These are phyloP conservation scores for Penicillium cosmopolitanum DNA, from an alignment of 495 filamentous ascomycete genomes.

Conservation along the genomic window DNA sequence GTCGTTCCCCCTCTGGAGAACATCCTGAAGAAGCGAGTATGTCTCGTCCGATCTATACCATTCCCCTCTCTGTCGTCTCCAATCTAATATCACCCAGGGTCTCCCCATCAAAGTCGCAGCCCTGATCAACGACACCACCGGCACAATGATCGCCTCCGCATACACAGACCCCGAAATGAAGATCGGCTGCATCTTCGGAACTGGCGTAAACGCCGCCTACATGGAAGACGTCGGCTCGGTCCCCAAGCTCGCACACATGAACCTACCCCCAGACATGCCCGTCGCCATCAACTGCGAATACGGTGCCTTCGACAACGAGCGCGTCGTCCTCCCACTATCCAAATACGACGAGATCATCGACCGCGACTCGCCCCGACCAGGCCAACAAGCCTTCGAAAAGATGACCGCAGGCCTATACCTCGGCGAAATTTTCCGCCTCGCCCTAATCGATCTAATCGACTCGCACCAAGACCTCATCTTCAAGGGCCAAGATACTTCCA, in stretches of 20 bases:
- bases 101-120: conserved; percentile 93
- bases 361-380: conserved; percentile 89
- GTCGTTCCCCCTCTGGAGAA: conserved; percentile 92
- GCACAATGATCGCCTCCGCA: conserved; percentile 96
- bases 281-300: conserved; percentile 99
- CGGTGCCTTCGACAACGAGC: conserved; percentile 98
- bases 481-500: conserved; percentile 75
- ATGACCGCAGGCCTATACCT: conserved; percentile 97
- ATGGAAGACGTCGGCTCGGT: conserved; percentile 92
- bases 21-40: conserved; percentile 76
- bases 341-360: conserved; percentile 84
- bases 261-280: conserved; percentile 83
- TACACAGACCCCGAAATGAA: conserved; percentile 92
- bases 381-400: conserved; percentile 97
- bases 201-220: conserved; percentile 97
- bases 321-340: conserved; percentile 86
- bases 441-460: conserved; percentile 82
- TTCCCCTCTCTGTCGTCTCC: not conserved
- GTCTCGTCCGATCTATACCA: conserved; percentile 28
- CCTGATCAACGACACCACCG: conserved; percentile 96
- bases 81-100: conserved; percentile 53
- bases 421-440: conserved; percentile 91
- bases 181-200: conserved; percentile 98
- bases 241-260: conserved; percentile 92
- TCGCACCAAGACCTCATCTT: conserved; percentile 79